Conservation (phyloP, 805 yeast species). For the Zygoascus ofunaensis region DNA sequence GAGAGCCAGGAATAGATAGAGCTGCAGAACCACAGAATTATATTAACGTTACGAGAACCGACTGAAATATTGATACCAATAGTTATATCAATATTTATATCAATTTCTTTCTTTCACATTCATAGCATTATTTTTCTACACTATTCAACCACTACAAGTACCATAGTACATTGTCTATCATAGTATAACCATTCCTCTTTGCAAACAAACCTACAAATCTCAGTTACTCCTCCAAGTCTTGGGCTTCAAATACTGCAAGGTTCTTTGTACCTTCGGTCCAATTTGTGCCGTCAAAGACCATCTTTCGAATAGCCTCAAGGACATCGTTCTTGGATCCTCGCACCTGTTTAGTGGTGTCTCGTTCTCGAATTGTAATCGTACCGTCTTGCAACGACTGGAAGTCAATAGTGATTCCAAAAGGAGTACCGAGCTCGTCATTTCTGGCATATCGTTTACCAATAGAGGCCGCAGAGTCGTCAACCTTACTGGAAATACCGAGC, state of each 20-base stretch:
- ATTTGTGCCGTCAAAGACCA: conserved; percentile 62
- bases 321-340: conserved; percentile 78
- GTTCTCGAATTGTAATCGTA: conserved; percentile 89
- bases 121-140: too few species aligned
- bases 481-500: conserved; percentile 84
- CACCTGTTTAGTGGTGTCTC: conserved; percentile 94
- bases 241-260: conserved; percentile 65
- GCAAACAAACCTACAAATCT: too few species aligned
- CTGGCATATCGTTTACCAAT: conserved; percentile 98
- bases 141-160: too few species aligned
- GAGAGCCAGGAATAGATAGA: too few species aligned
- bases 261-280: conserved; percentile 83
- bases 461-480: conserved; percentile 94
- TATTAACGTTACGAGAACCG: too few species aligned
- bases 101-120: too few species aligned
- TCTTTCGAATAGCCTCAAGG: conserved; percentile 57
- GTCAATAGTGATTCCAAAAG: conserved; percentile 95
- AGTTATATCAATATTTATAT: too few species aligned
- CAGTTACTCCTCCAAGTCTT: conserved; percentile 43
- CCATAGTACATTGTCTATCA: too few species aligned
- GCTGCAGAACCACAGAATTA: too few species aligned
- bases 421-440: conserved; percentile 97
- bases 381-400: conserved; percentile 84
- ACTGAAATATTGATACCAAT: too few species aligned
- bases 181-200: too few species aligned